phyloP scores from a whole-genome alignment of 2,329 filamentous ascomycete species.

The Coniosporium tulheliwenetii region DNA sequence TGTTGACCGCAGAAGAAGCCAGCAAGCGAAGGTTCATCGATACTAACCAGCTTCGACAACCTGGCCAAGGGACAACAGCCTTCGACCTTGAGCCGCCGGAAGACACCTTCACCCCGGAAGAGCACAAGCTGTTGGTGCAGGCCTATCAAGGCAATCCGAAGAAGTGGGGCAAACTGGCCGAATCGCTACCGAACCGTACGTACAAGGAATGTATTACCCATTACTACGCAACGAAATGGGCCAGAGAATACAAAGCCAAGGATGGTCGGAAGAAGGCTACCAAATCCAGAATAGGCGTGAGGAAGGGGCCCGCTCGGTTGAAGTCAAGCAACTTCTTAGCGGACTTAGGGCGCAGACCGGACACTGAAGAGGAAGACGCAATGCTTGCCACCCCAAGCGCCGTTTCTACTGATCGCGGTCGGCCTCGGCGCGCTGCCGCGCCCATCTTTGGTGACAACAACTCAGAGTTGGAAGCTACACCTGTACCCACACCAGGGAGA shows the following conservation, averaged over 20 bases:
- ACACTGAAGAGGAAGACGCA: slow-evolving; percentile 20
- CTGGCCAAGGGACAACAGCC: slow-evolving; percentile 50
- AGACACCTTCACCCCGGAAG: slow-evolving; percentile 60
- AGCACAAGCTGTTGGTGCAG: slow-evolving; percentile 56
- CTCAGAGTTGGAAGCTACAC: slow-evolving; percentile 42
- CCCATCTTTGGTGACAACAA: slow-evolving; percentile 57
- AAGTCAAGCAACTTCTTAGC: slow-evolving; percentile 6
- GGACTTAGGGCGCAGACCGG: slow-evolving; percentile 13
- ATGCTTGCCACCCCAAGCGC: slow-evolving; percentile 18
- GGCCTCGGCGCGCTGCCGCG: slow-evolving; percentile 39
- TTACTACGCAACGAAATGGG: slow-evolving; percentile 68
- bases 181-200: slow-evolving; percentile 48
- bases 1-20: slow-evolving; percentile 47
- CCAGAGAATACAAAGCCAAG: slow-evolving; percentile 62
- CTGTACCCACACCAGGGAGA: slow-evolving; percentile 35
- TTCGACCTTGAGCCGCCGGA: slow-evolving; percentile 59
- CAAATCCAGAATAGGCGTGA: too few species aligned
- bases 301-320: slow-evolving; percentile 10
- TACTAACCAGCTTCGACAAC: slow-evolving; percentile 46
- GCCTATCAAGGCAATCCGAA: slow-evolving; percentile 63
- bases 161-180: slow-evolving; percentile 67
- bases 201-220: slow-evolving; percentile 74
- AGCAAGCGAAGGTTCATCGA: slow-evolving; percentile 46
- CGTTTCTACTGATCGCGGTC: slow-evolving; percentile 29
- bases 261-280: slow-evolving; percentile 33